Percentiles rank a stretch among this genome's conserved stretches.
These are phyloP conservation scores for Aspergillus conjunctus DNA, from an alignment of 495 filamentous ascomycete species.

Conservation along the genomic window DNA sequence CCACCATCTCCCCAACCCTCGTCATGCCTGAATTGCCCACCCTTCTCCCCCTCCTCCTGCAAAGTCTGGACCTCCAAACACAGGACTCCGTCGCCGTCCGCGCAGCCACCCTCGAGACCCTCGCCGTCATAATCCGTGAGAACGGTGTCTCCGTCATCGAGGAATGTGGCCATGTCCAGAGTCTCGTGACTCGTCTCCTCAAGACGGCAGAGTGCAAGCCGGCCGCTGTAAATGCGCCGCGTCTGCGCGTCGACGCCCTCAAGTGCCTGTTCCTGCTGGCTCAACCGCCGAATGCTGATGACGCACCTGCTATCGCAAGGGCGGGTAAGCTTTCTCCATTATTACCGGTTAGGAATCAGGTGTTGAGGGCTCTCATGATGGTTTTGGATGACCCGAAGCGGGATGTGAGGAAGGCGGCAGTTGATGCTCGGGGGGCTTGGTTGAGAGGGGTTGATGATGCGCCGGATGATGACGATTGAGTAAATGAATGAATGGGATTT, in stretches of 20 bases:
- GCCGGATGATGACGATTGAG: constrained; percentile 55
- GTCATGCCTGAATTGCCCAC: constrained; percentile 61
- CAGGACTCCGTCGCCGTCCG: constrained; percentile 55
- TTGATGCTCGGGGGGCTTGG: constrained; percentile 69
- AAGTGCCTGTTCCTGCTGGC: constrained; percentile 60
- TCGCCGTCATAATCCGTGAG: constrained; percentile 61
- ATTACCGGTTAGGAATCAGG: constrained; percentile 58
- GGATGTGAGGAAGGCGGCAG: constrained; percentile 66
- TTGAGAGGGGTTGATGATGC: constrained; percentile 62
- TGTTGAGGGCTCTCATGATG: constrained; percentile 54
- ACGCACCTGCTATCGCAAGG: constrained; percentile 35
- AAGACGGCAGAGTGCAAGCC: constrained; percentile 38
- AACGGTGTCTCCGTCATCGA: constrained; percentile 52
- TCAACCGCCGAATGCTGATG: constrained; percentile 27
- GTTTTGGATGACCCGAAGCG: constrained; percentile 70
- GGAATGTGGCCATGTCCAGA: constrained; percentile 61
- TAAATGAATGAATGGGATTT: neutral
- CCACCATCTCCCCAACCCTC: constrained; percentile 59
- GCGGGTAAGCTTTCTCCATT: constrained; percentile 48
- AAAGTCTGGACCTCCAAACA: constrained; percentile 64
- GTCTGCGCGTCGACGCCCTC: constrained; percentile 55
- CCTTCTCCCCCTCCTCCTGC: constrained; percentile 68
- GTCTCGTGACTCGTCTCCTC: constrained; percentile 61
- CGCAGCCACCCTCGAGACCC: constrained; percentile 61
- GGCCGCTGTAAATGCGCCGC: constrained; percentile 36